phyloP scores from a whole-genome alignment of 2,329 filamentous ascomycete genomes.

The Neopestalotiopsis clavispora region DNA sequence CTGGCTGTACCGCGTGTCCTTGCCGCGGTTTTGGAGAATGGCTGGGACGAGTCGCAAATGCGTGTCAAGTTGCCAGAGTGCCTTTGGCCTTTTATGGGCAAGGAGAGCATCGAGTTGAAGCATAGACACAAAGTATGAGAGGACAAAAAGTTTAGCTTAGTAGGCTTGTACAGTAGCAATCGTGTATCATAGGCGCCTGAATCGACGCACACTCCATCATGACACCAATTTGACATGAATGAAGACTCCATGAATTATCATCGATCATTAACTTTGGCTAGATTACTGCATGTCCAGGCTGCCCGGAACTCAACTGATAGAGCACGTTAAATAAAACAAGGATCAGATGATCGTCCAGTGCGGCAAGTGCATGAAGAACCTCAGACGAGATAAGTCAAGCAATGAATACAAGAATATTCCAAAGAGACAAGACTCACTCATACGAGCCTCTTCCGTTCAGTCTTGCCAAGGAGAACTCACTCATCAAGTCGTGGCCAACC shows the following conservation, averaged over 20 bases:
- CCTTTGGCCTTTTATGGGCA: conserved; percentile 82
- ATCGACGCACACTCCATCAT: background rate
- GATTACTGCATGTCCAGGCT: too few species aligned
- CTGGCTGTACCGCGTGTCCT: conserved; percentile 88
- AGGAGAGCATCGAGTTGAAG: conserved; percentile 63
- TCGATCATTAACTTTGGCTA: background rate
- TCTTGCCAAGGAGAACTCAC: too few species aligned
- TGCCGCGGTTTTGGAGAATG: conserved; percentile 87
- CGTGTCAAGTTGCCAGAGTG: conserved; percentile 79
- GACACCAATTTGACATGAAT: background rate
- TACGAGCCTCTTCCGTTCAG: too few species aligned
- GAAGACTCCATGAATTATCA: background rate
- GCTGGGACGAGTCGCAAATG: conserved; percentile 75
- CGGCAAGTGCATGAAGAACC: too few species aligned
- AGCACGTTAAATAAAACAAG: too few species aligned
- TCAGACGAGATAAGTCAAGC: too few species aligned
- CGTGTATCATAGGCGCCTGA: conserved; percentile 5
- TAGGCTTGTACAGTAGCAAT: conserved; percentile 9
- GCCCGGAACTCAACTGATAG: too few species aligned
- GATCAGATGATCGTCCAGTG: too few species aligned
- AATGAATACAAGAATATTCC: too few species aligned
- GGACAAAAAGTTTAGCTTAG: background rate
- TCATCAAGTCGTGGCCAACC: too few species aligned
- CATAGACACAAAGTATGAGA: conserved; percentile 20
- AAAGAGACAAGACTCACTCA: too few species aligned